These are phyloP conservation scores for Nothophaeocryptopus gaeumannii DNA, from an alignment of 2,329 filamentous ascomycete genomes.

Conservation along the genomic window DNA sequence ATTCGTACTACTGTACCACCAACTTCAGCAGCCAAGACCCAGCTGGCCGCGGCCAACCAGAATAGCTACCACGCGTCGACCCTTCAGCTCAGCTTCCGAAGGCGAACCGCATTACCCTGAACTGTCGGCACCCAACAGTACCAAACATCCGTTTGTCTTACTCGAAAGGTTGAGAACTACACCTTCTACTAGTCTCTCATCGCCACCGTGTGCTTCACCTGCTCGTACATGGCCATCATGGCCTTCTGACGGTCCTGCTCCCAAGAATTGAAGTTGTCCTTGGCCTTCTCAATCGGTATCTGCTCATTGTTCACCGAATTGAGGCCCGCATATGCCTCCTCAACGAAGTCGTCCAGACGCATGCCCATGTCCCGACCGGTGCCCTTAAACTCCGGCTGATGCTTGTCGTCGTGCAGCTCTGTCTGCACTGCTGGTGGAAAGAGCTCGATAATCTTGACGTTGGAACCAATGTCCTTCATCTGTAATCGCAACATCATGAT, in stretches of 20 bases:
- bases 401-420: conserved; percentile 54
- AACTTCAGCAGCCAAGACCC: too few species aligned
- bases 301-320: conserved; percentile 48
- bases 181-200: not conserved
- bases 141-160: conserved; percentile 7
- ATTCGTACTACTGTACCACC: too few species aligned
- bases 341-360: conserved; percentile 52
- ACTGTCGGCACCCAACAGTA: too few species aligned
- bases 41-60: too few species aligned
- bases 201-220: conserved; percentile 2
- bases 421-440: conserved; percentile 57
- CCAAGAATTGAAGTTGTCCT: conserved; percentile 41
- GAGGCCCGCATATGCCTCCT: conserved; percentile 50
- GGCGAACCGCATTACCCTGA: too few species aligned
- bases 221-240: conserved; percentile 12
- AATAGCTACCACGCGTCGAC: too few species aligned
- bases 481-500: conserved; percentile 53
- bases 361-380: conserved; percentile 52
- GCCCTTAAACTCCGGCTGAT: conserved; percentile 49
- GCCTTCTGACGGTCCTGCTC: conserved; percentile 49
- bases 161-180: not conserved
- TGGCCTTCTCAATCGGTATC: conserved; percentile 50
- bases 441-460: conserved; percentile 55
- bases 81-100: too few species aligned
- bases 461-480: conserved; percentile 43